Conservation (phyloP, 495 filamentous ascomycete species). For the Copromyces sp. region DNA sequence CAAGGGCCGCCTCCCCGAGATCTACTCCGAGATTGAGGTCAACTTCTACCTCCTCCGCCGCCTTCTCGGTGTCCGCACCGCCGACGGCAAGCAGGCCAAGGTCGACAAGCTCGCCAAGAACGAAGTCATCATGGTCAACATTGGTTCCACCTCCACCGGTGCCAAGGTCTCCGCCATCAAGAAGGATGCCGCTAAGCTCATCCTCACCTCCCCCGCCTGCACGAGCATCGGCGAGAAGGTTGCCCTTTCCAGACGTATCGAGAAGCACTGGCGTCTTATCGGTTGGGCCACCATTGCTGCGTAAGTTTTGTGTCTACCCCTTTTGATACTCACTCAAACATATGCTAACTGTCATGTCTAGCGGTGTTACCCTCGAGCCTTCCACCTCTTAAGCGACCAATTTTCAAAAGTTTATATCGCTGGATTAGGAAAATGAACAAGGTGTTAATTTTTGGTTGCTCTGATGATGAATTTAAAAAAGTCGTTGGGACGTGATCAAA, state of each 20-base stretch:
- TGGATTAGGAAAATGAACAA: neutral
- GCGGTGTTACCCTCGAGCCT: conserved; percentile 35
- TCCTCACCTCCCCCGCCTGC: conserved; percentile 79
- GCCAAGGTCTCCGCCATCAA: conserved; percentile 92
- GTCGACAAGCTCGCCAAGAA: conserved; percentile 95
- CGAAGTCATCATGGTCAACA: conserved; percentile 99
- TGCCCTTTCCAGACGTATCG: conserved; percentile 87
- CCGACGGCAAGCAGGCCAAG: conserved; percentile 98
- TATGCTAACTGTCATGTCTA: conserved; percentile 3
- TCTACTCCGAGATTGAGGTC: conserved; percentile 96
- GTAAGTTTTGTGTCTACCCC: conserved; percentile 20
- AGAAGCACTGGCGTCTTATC: conserved; percentile 98
- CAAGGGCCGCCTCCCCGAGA: conserved; percentile 80
- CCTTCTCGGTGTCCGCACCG: conserved; percentile 91
- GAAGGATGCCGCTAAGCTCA: conserved; percentile 81
- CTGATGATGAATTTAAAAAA: neutral
- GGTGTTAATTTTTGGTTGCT: neutral
- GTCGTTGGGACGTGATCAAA: neutral
- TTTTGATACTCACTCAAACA: neutral
- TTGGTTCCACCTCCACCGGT: conserved; percentile 91
- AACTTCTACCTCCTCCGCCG: conserved; percentile 96
- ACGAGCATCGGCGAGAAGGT: conserved; percentile 96
- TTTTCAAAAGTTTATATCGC: neutral
- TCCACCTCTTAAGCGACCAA: conserved; percentile 14
- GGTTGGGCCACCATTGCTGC: conserved; percentile 87